Percentiles rank a stretch among this genome's conserved stretches.
Evolutionary conservation across 2,329 filamentous ascomycete species (phyloP).

Genomic region (Bipolaris victoriae): DNA sequence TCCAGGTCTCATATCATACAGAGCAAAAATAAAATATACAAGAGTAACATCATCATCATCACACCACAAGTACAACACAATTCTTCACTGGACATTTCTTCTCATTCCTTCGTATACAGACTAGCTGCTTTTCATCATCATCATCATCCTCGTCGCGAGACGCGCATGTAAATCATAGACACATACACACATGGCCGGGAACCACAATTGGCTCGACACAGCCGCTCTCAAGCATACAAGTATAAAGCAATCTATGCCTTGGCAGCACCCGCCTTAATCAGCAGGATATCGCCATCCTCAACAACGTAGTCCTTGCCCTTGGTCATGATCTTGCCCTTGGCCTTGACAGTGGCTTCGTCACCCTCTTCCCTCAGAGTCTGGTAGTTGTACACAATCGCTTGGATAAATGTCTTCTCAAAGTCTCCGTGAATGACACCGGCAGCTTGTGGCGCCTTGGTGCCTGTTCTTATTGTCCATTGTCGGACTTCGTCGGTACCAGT

Average conservation of each 20-base stretch:
- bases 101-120: constrained; percentile 30
- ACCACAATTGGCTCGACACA: constrained; percentile 1
- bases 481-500: constrained; percentile 93
- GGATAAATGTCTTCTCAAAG: constrained; percentile 99
- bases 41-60: not conserved
- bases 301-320: constrained; percentile 98
- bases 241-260: constrained; percentile 61
- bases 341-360: constrained; percentile 85
- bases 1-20: not conserved
- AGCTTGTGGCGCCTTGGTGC: constrained; percentile 95
- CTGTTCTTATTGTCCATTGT: constrained; percentile 96
- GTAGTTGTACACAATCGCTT: constrained; percentile 94
- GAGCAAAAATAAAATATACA: not conserved
- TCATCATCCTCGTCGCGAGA: constrained; percentile 20
- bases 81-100: constrained; percentile 10
- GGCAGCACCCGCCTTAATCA: constrained; percentile 89
- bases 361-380: constrained; percentile 79
- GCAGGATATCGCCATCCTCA: constrained; percentile 79
- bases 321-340: constrained; percentile 95
- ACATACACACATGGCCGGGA: constrained; percentile 9
- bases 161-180: constrained; percentile 16
- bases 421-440: constrained; percentile 98
- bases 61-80: not conserved
- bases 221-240: not conserved
- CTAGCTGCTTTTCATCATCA: constrained; percentile 27